Evolutionary conservation across 352 stramenopile species (phyloP).

Genomic region (Phytophthora pisi): DNA sequence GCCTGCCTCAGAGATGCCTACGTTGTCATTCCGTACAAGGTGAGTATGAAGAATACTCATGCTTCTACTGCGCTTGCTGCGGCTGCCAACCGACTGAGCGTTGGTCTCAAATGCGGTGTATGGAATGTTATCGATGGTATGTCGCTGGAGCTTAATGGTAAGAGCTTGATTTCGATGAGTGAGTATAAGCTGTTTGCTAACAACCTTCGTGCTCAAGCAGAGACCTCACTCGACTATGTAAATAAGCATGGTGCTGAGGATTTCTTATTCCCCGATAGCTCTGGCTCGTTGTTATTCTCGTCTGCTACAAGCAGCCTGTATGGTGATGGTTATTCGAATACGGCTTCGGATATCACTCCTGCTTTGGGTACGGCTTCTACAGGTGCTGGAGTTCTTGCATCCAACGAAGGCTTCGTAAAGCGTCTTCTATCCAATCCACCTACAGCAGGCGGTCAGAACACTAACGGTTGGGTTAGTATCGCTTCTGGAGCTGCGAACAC

Average conservation of each 20-base stretch:
- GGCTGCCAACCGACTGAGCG: constrained; percentile 24
- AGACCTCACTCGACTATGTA: too few relatives aligned
- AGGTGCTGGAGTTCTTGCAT: not conserved
- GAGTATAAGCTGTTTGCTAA: constrained; percentile 20
- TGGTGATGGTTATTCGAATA: constrained; percentile 30
- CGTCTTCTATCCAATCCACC: constrained; percentile 13
- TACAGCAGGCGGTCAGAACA: too few relatives aligned
- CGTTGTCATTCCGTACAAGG: constrained; percentile 2
- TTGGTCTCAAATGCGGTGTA: constrained; percentile 27
- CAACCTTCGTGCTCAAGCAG: too few relatives aligned
- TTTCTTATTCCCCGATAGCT: not conserved
- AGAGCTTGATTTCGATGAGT: constrained; percentile 19
- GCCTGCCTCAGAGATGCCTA: constrained; percentile 9
- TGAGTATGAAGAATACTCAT: constrained; percentile 3
- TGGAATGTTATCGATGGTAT: constrained; percentile 37
- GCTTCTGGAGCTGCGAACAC: not conserved
- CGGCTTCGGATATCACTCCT: constrained; percentile 2
- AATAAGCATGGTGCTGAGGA: too few relatives aligned
- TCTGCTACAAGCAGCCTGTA: not conserved
- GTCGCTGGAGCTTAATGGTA: constrained; percentile 27
- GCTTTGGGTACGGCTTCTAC: not conserved
- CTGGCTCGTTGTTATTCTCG: constrained; percentile 33
- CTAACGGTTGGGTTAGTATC: constrained; percentile 1
- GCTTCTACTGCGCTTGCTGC: not conserved
- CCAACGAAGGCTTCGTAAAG: constrained; percentile 18